Conservation (phyloP, 345 rosid species). For the Linum tenue region DNA sequence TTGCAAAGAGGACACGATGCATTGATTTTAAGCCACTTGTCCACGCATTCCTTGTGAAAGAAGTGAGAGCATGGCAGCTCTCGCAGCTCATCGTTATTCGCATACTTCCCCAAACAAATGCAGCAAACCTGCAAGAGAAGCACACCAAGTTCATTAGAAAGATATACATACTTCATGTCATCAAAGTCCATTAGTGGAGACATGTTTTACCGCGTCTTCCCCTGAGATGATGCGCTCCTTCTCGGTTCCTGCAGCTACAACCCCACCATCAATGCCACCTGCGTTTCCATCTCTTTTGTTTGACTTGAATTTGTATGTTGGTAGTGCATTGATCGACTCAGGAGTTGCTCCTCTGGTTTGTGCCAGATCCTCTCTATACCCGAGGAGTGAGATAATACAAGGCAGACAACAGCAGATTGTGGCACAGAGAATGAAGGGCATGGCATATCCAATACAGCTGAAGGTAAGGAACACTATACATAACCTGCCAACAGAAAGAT, state of each 20-base stretch:
- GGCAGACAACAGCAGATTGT: slow-evolving; percentile 97
- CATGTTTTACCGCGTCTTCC: slow-evolving; percentile 76
- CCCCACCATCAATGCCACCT: slow-evolving; percentile 58
- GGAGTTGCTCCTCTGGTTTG: slow-evolving; percentile 87
- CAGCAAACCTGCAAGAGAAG: slow-evolving; percentile 62
- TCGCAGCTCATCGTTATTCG: slow-evolving; percentile 86
- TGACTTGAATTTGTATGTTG: slow-evolving; percentile 81
- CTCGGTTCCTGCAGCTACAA: slow-evolving; percentile 87
- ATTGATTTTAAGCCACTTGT: slow-evolving; percentile 92
- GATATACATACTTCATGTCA: not conserved
- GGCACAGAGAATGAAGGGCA: slow-evolving; percentile 97
- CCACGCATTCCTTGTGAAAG: slow-evolving; percentile 94
- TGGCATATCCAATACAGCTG: slow-evolving; percentile 96
- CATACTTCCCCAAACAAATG: slow-evolving; percentile 87
- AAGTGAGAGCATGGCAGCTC: slow-evolving; percentile 85
- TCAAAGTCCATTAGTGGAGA: not conserved
- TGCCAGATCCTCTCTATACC: slow-evolving; percentile 78
- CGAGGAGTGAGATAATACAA: slow-evolving; percentile 84
- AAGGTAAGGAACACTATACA: slow-evolving; percentile 90
- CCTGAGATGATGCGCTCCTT: slow-evolving; percentile 71
- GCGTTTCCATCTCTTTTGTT: slow-evolving; percentile 48
- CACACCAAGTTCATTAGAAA: not conserved
- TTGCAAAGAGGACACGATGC: slow-evolving; percentile 96
- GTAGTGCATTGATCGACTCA: slow-evolving; percentile 80
- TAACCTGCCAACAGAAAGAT: slow-evolving; percentile 46